Conservation (phyloP, 1,139 yeast species). For the Diutina mesorugosa region DNA sequence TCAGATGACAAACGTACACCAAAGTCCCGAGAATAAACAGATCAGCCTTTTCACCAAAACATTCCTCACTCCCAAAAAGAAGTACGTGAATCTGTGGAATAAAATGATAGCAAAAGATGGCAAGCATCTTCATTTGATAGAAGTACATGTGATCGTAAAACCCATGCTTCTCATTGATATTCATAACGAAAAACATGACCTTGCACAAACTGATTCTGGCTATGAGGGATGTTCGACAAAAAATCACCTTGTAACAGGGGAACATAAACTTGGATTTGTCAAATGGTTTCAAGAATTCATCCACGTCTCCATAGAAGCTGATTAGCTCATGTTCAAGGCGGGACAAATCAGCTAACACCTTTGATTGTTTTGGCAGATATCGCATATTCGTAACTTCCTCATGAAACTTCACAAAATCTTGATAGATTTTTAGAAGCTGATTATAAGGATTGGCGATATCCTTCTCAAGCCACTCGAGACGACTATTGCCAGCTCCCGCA, state of each 20-base stretch:
- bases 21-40: constrained; percentile 22
- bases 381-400: constrained; percentile 3
- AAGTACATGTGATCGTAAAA: constrained; percentile 11
- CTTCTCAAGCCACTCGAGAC: constrained; percentile 17
- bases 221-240: constrained; percentile 19
- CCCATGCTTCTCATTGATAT: constrained; percentile 13
- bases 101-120: constrained; percentile 14
- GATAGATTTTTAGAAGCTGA: constrained; percentile 8
- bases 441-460: constrained; percentile 13
- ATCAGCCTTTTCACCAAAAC: constrained; percentile 21
- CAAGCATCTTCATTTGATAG: constrained; percentile 16
- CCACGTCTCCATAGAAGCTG: constrained; percentile 9
- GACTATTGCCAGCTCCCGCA: constrained; percentile 17
- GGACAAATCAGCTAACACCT: constrained; percentile 12
- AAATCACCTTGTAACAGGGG: constrained; percentile 20
- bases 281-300: constrained; percentile 5
- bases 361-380: constrained; percentile 7
- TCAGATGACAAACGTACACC: constrained; percentile 6
- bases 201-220: constrained; percentile 16
- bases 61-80: constrained; percentile 14
- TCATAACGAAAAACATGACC: constrained; percentile 15
- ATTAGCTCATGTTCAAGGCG: constrained; percentile 18
- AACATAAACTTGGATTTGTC: constrained; percentile 8
- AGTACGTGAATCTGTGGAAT: constrained; percentile 18
- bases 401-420: constrained; percentile 5